Conservation (phyloP, 139 green algal genomes). For the Picochlorum sp. region DNA sequence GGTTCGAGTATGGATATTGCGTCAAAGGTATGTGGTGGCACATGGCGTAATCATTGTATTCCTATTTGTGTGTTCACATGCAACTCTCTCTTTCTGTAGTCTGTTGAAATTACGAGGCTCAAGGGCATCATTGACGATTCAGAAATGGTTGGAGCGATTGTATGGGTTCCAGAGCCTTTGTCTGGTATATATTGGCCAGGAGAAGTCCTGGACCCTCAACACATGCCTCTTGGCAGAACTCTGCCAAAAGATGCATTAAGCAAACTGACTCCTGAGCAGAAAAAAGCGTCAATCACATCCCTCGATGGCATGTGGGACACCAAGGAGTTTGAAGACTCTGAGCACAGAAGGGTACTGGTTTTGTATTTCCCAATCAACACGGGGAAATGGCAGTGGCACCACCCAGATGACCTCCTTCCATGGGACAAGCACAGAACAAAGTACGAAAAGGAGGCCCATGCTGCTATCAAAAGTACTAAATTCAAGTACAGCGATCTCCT, state of each 20-base stretch:
- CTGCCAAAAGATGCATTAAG: conserved; percentile 29
- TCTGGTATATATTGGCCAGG: conserved; percentile 44
- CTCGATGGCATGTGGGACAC: neutral
- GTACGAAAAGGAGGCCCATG: conserved; percentile 18
- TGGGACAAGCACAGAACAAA: conserved; percentile 26
- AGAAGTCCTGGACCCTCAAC: conserved; percentile 51
- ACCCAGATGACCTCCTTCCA: conserved; percentile 18
- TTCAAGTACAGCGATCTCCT: conserved; percentile 28
- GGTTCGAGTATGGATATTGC: neutral
- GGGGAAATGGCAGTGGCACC: conserved; percentile 27
- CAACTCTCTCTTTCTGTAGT: neutral
- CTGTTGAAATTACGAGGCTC: conserved; percentile 13
- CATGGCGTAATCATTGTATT: neutral
- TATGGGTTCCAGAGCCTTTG: conserved; percentile 34
- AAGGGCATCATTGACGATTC: conserved; percentile 27
- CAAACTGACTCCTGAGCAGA: conserved; percentile 21
- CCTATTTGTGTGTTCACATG: neutral
- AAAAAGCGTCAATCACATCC: conserved; percentile 15
- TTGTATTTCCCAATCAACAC: conserved; percentile 12
- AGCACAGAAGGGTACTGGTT: conserved; percentile 17
- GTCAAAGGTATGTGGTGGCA: neutral
- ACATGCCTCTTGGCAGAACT: conserved; percentile 11
- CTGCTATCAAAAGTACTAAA: conserved; percentile 16
- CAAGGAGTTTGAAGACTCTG: neutral
- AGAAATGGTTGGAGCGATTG: conserved; percentile 39